phyloP scores from a whole-genome alignment of 2,329 filamentous ascomycete genomes.

The Trichoderma semiorbis region DNA sequence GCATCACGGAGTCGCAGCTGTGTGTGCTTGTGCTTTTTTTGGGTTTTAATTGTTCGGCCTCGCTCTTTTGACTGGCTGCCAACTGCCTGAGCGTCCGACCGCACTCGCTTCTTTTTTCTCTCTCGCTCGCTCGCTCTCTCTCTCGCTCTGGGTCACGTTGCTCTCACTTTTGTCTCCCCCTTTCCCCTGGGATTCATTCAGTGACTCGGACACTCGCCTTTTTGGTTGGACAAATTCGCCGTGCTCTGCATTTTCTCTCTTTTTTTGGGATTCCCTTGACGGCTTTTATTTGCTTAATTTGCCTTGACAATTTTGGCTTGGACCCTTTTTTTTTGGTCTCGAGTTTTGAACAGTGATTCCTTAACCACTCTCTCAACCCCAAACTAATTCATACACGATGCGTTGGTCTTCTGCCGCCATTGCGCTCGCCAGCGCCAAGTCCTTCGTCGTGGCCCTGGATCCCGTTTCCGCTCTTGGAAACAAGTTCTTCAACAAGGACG shows the following conservation, averaged over 20 bases:
- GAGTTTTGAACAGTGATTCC: slow-evolving; percentile 5
- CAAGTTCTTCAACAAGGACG: slow-evolving; percentile 82
- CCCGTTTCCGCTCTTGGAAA: slow-evolving; percentile 60
- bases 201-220: not conserved
- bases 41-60: not conserved
- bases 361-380: not conserved
- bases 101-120: not conserved
- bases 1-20: not conserved
- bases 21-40: not conserved
- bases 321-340: not conserved
- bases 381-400: slow-evolving; percentile 31
- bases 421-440: slow-evolving; percentile 34
- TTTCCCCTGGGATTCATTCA: not conserved
- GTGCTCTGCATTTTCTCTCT: not conserved
- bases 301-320: not conserved
- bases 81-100: not conserved
- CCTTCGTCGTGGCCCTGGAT: slow-evolving; percentile 40
- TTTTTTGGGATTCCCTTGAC: not conserved
- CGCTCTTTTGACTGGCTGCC: slow-evolving; percentile 2
- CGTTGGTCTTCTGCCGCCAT: slow-evolving; percentile 34
- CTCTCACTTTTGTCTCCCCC: slow-evolving; percentile 4
- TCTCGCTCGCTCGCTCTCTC: not conserved
- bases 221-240: not conserved
- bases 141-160: not conserved
- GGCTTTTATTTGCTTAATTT: not conserved